Conservation (phyloP, 1,284 basidiomycete genomes). For the Malassezia pachydermatis region DNA sequence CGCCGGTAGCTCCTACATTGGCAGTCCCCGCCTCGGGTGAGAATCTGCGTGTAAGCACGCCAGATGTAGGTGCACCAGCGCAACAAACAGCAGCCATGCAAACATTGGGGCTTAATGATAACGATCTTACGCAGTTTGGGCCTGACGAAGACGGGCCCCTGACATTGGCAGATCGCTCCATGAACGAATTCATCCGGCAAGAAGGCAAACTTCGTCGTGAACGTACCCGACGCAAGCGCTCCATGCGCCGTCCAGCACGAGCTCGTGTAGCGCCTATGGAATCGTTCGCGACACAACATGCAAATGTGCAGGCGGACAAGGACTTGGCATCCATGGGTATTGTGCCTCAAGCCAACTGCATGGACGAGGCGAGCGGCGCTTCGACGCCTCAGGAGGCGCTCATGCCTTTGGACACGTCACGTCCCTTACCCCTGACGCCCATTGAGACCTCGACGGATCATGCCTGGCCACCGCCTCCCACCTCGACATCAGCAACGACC, state of each 20-base stretch:
- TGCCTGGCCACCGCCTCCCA: background rate
- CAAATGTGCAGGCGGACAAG: constrained; percentile 60
- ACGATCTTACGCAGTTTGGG: constrained; percentile 71
- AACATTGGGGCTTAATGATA: constrained; percentile 53
- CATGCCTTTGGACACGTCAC: no score
- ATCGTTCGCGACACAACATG: constrained; percentile 78
- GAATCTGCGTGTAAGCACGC: no score
- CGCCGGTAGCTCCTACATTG: no score
- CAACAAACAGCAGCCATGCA: constrained; percentile 46
- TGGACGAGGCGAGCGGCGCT: no score
- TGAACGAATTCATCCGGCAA: constrained; percentile 58
- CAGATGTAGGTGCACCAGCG: constrained; percentile 9
- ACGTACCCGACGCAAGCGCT: constrained; percentile 40
- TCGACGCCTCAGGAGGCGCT: no score
- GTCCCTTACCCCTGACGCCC: no score
- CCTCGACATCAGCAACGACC: background rate
- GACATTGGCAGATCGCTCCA: constrained; percentile 57
- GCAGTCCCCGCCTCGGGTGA: no score
- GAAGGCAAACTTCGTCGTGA: constrained; percentile 63
- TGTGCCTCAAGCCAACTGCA: no score
- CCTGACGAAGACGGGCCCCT: constrained; percentile 59
- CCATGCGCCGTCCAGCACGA: constrained; percentile 15
- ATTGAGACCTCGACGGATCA: background rate
- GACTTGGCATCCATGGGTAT: background rate
- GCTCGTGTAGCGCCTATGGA: constrained; percentile 9